Conservation (phyloP, 169 alveolate genomes). For the Cryptosporidium parvum region DNA sequence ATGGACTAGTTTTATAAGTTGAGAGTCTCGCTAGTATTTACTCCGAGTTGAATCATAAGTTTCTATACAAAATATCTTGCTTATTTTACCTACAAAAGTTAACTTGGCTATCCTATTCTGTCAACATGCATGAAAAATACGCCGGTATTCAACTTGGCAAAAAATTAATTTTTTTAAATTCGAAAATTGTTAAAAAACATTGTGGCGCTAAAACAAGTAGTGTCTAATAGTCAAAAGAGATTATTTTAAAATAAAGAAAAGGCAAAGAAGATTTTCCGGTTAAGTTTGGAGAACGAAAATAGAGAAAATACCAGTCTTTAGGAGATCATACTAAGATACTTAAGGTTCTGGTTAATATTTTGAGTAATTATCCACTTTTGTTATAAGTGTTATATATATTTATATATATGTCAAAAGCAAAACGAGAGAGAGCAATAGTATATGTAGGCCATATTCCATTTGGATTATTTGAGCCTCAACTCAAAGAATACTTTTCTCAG, state of each 20-base stretch:
- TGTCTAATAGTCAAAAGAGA: conserved; percentile 14
- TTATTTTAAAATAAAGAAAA: not conserved
- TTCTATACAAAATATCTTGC: too few species aligned
- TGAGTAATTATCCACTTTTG: not conserved
- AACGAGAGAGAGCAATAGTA: conserved; percentile 81
- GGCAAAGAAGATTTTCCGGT: not conserved
- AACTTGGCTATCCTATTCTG: not conserved
- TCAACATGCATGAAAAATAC: not conserved
- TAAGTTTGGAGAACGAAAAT: not conserved
- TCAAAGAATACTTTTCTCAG: conserved; percentile 86
- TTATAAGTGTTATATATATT: not conserved
- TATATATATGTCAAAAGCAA: conserved; percentile 28
- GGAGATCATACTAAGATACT: not conserved
- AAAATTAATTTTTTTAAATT: too few species aligned
- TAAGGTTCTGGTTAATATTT: not conserved
- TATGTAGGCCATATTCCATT: conserved; percentile 91
- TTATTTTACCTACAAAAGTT: not conserved
- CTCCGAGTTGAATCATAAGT: not conserved
- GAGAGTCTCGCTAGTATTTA: not conserved
- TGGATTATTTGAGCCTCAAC: conserved; percentile 86
- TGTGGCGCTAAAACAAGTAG: conserved; percentile 1
- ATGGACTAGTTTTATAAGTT: too few species aligned
- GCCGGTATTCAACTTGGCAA: not conserved
- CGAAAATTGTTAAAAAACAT: not conserved
- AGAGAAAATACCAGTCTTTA: not conserved